Evolutionary conservation across 1,284 basidiomycete genomes (phyloP), one percentile per base, ranked within the genome.

Genomic region (Coniophora puteana): DNA sequence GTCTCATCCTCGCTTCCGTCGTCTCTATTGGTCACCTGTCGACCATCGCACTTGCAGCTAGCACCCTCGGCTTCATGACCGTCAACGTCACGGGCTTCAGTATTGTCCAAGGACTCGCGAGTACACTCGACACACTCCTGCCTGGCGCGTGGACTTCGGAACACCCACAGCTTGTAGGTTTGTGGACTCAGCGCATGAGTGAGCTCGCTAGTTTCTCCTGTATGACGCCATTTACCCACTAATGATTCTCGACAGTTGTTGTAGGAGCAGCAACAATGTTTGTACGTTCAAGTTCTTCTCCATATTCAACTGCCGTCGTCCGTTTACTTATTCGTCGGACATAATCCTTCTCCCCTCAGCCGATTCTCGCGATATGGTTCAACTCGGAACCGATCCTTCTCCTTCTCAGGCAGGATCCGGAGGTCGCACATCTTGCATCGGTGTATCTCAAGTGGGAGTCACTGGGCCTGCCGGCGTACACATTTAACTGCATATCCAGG

Each of bases 121-220:
- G 83, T 43, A 85, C 90, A 0, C 74, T 97, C 21, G 93, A 97
- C 55, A 93, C 93, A 0, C 75, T 96, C 54, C 74, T 97, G 0
- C 93, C 93, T 0, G 78, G 87, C 17, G 91, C 93, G 3, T 97
- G 92, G 88, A 93, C 93, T 0, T 90, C 89, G 8, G 63, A 78
- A 2, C 78, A 88, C 29, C 93, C 92, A 0, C 71, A 83, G 8
- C 72, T 91, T 1, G 92, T 97, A 20, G 93, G 93, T 4, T 71
- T 96, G 1, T 95, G 93, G 93, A 71, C 87, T 8, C 91, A 94
- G 60, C 72, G 93, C 48, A 93, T 93, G 88, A 66, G 82, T 85
- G 46, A 42, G 80, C 65, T 39, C 36, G 29, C 26, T 16, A 25
- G 7, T 22, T 13, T 18, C 13, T n/a, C n/a, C n/a, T n/a, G 38